Percentiles rank a stretch among this genome's conserved stretches.
These are phyloP conservation scores for Ampelocalamus luodianensis DNA, from an alignment of 176 grass and related monocot species.

Conservation along the genomic window DNA sequence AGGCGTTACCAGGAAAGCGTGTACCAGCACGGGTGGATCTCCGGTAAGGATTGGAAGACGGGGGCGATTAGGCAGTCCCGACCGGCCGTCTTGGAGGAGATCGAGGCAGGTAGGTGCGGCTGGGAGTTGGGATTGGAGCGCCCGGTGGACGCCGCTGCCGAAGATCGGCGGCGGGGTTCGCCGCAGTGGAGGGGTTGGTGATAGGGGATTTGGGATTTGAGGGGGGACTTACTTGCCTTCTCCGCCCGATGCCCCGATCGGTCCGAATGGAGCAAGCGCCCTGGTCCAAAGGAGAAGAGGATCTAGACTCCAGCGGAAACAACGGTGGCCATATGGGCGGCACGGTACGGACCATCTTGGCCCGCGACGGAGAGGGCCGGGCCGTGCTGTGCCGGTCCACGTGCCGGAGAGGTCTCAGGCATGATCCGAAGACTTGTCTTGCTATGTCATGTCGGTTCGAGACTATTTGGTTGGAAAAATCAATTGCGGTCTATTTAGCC, in stretches of 20 bases:
- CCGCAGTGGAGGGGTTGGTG: not conserved
- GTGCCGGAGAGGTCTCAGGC: no score
- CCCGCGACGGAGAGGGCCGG: no score
- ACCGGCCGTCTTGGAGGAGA: not conserved
- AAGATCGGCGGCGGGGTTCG: not conserved
- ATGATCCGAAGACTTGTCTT: no score
- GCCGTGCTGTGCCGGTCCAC: no score
- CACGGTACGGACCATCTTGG: no score
- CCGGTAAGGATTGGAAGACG: not conserved
- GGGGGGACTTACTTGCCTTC: not conserved
- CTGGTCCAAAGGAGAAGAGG: conserved; percentile 4
- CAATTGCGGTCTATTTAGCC: no score
- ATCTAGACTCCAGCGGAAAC: not conserved
- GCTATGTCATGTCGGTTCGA: no score
- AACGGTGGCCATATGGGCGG: no score
- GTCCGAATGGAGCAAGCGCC: conserved; percentile 8
- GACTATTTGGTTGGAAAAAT: no score
- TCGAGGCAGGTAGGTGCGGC: not conserved
- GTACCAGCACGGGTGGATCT: no score
- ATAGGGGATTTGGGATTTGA: not conserved
- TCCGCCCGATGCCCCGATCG: conserved; percentile 22
- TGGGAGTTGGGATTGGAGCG: not conserved
- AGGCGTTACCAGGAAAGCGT: no score
- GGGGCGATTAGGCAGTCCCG: not conserved
- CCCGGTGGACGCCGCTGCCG: conserved; percentile 23